A percentile compares a stretch with the other conserved stretches of the same genome.
These are phyloP conservation scores for Monilinia fructigena DNA, from an alignment of 2,329 filamentous ascomycete species.

Conservation along the genomic window DNA sequence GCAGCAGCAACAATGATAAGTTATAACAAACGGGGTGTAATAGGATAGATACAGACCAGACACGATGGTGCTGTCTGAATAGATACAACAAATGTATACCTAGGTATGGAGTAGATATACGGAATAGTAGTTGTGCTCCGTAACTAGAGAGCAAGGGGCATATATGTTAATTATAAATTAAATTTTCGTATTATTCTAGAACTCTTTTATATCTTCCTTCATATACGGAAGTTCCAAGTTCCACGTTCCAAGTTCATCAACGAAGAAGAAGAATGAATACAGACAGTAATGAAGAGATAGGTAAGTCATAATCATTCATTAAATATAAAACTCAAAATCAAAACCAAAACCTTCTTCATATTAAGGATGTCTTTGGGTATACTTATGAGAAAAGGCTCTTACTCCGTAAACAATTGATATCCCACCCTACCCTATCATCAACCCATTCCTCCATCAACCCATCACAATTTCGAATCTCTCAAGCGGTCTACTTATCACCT, in stretches of 20 bases:
- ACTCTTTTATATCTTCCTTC: not conserved
- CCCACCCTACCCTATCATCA: conserved; percentile 4
- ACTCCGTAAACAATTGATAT: not conserved
- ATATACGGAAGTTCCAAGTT: not conserved
- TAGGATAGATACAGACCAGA: too few species aligned
- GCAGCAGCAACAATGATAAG: not conserved
- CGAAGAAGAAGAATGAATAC: too few species aligned
- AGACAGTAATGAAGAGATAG: not conserved
- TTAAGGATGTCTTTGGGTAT: conserved; percentile 3
- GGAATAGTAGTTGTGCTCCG: too few species aligned
- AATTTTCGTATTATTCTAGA: not conserved
- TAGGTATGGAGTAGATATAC: too few species aligned
- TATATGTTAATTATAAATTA: not conserved
- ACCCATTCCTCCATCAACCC: not conserved
- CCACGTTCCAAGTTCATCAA: too few species aligned
- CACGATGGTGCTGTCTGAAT: too few species aligned
- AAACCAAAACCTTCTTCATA: conserved; percentile 10
- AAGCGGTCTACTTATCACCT: conserved; percentile 6
- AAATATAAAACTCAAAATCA: not conserved
- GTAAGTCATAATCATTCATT: not conserved
- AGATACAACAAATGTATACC: too few species aligned
- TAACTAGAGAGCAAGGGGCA: too few species aligned
- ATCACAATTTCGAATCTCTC: conserved; percentile 1
- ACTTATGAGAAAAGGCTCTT: not conserved
- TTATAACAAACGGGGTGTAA: not conserved